Conservation (phyloP, 2,329 filamentous ascomycete species). For the Piedraia hortae region DNA sequence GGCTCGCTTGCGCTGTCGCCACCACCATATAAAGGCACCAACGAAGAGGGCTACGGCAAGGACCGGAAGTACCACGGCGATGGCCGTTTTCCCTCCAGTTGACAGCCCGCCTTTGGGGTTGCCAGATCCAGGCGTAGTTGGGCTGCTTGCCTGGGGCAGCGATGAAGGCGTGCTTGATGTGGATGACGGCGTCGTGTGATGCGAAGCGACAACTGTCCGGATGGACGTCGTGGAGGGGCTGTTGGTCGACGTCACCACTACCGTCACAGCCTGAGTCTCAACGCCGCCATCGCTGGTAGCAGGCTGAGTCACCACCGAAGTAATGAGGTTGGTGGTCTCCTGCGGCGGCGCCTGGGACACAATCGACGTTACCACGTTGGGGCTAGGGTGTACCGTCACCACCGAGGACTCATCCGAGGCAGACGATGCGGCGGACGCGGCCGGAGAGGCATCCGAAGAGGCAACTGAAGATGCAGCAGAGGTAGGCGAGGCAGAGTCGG, state of each 20-base stretch:
- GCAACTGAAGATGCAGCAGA: slow-evolving; percentile 1
- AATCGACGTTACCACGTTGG: slow-evolving; percentile 1
- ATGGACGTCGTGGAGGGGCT: slow-evolving; percentile 2
- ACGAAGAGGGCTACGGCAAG: slow-evolving; percentile 62
- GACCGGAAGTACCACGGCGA: slow-evolving; percentile 84
- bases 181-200: slow-evolving; percentile 1
- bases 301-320: slow-evolving; percentile 2
- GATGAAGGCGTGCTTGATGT: slow-evolving; percentile 2
- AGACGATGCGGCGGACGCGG: slow-evolving; percentile 1
- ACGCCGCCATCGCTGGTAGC: slow-evolving; percentile 1
- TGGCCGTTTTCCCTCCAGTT: slow-evolving; percentile 48
- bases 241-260: slow-evolving; percentile 1
- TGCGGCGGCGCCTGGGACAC: slow-evolving; percentile 1
- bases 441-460: slow-evolving; percentile 1
- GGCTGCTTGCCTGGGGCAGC: slow-evolving; percentile 1
- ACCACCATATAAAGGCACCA: slow-evolving; percentile 51
- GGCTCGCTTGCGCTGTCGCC: slow-evolving; percentile 64
- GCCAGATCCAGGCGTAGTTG: slow-evolving; percentile 1
- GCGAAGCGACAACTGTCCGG: background rate
- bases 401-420: background rate
- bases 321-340: slow-evolving; percentile 2
- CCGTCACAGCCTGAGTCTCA: slow-evolving; percentile 1
- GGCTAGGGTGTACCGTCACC: background rate
- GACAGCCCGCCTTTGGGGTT: slow-evolving; percentile 21
- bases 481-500: slow-evolving; percentile 1